A percentile compares a stretch with the other conserved stretches of the same genome.
Evolutionary conservation across 306 rosid genomes (phyloP).

Genomic region (Elaeagnus macrophylla): DNA sequence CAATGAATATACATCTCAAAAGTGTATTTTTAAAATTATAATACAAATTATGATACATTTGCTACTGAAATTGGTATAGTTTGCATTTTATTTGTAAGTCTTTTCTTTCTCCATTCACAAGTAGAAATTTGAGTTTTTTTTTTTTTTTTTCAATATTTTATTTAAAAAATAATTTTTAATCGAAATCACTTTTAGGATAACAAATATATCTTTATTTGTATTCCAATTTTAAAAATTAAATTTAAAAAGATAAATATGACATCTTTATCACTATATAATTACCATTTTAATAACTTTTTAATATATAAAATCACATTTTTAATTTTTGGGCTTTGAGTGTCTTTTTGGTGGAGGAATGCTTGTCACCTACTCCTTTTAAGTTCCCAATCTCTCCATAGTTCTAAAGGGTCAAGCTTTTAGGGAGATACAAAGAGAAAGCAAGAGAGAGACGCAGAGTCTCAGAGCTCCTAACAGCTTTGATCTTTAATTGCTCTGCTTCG

Average conservation of each 20-base stretch:
- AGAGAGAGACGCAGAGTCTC: not conserved
- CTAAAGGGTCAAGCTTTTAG: slow-evolving; percentile 13
- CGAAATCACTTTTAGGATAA: too few species aligned
- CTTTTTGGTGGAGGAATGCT: slow-evolving; percentile 88
- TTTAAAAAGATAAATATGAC: too few species aligned
- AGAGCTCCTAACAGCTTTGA: slow-evolving; percentile 1
- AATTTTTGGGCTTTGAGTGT: slow-evolving; percentile 48
- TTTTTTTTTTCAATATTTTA: too few species aligned
- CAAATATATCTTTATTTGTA: too few species aligned
- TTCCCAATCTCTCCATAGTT: slow-evolving; percentile 36
- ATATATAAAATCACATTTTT: too few species aligned
- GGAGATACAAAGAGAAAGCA: slow-evolving; percentile 1
- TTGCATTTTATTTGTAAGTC: slow-evolving; percentile 56
- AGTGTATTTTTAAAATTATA: slow-evolving; percentile 16
- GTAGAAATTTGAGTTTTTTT: slow-evolving; percentile 25
- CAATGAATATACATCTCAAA: slow-evolving; percentile 16
- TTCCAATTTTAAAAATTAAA: too few species aligned
- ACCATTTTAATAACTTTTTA: not conserved
- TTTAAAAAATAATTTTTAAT: too few species aligned
- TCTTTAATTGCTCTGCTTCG: not conserved
- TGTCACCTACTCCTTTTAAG: slow-evolving; percentile 81
- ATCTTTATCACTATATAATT: slow-evolving; percentile 16
- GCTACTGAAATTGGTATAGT: slow-evolving; percentile 34
- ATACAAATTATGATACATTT: slow-evolving; percentile 7
- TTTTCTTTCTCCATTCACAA: slow-evolving; percentile 39